Base-by-base conservation (phyloP, 1,284 basidiomycete species). In the Cryptococcus depauperatus region DNA sequence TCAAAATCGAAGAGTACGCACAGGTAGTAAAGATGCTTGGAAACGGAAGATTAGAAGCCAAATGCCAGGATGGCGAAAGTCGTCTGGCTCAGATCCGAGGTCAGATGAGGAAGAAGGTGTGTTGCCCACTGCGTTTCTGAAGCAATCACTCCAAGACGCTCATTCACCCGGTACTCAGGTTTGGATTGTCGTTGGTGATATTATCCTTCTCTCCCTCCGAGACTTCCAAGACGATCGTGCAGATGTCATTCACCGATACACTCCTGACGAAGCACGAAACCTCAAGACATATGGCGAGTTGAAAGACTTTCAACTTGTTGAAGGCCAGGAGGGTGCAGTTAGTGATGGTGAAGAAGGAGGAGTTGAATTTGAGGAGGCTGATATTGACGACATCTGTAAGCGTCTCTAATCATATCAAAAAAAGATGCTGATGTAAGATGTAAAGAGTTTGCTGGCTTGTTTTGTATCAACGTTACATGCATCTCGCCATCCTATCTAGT, bases 161-260 rank as follows among this genome's bases (percentile, higher is more conserved):
- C 28, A 7, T 37, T 2, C 26, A 18, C n/a, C n/a, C 25, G 23
- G 34, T 41, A 25, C 10, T 22, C 59, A 95, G 91, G 92, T 98
- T 61, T 98, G 95, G 95, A 98, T 99, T 72, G 95, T 95, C 69
- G 88, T 92, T 62, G 95, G 95, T 59, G 95, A 98, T 67, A 97
- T 98, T 68, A 84, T 98, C 53, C 77, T 99, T 35, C 77, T 99
- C 32, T 98, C 93, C 25, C 78, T 99, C 43, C 87, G 95, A 59
- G 95, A 98, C 47, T 99, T 98, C 80, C 93, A 98, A 72, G 95
- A 98, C 63, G 91, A 90, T 73, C 97, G 97, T 73, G 95, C 92
- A 26, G 95, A 99, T 74, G 93, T 99, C 40, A 97, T 98, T 64
- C 93, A 96, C 68, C 96, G 96, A 73, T 99, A 98, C 74, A 95